Evolutionary conservation across 257 asterid species (phyloP).

Genomic region (Handroanthus guayacan): DNA sequence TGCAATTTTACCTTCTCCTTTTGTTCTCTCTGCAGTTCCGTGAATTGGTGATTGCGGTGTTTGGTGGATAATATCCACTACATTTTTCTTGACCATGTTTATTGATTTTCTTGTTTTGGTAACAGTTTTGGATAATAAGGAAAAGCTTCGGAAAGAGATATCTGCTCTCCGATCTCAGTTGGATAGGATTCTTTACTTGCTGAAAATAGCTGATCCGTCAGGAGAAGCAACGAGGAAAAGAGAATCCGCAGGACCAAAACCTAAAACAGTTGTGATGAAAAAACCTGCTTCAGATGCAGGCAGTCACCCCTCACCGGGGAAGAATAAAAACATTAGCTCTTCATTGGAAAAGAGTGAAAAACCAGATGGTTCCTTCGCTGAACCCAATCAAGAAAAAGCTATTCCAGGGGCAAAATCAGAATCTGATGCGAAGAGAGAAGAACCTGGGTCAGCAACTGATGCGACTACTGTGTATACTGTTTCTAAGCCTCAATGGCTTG

Average conservation of each 20-base stretch:
- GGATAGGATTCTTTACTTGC: conserved; percentile 85
- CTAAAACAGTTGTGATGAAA: conserved; percentile 33
- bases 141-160: conserved; percentile 62
- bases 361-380: conserved; percentile 44
- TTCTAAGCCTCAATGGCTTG: conserved; percentile 95
- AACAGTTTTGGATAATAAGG: conserved; percentile 74
- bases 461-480: conserved; percentile 50
- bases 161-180: conserved; percentile 75
- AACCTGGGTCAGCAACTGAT: conserved; percentile 40
- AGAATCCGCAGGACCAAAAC: conserved; percentile 56
- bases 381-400: conserved; percentile 45
- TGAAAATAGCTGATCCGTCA: conserved; percentile 89
- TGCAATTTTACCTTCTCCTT: not conserved
- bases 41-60: conserved; percentile 19
- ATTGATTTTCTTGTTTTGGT: conserved; percentile 36
- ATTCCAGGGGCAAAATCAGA: conserved; percentile 44
- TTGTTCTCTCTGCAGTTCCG: not conserved
- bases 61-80: conserved; percentile 18
- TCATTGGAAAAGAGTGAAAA: conserved; percentile 40
- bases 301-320: conserved; percentile 37
- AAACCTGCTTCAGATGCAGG: conserved; percentile 39
- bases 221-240: conserved; percentile 87
- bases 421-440: conserved; percentile 46
- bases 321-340: conserved; percentile 27
- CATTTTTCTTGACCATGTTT: conserved; percentile 24